Percentiles rank a stretch among this genome's conserved stretches.
Evolutionary conservation across 2,329 filamentous ascomycete genomes (phyloP).

Genomic region (Scytalidium lignicola): DNA sequence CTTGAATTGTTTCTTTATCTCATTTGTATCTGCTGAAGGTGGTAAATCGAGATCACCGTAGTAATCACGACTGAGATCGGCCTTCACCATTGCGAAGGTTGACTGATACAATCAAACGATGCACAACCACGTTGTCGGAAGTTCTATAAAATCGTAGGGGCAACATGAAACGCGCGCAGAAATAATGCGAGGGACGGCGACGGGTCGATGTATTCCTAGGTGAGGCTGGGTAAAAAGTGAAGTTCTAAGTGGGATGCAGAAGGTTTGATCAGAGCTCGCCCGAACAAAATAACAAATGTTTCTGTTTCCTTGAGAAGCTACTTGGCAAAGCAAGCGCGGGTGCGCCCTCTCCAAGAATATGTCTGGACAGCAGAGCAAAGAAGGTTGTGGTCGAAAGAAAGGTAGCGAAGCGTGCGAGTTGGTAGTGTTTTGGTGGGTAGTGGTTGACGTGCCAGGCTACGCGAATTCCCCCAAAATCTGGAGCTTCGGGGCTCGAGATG

Average conservation of each 20-base stretch:
- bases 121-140: neutral
- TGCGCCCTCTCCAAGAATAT: no score
- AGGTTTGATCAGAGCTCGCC: no score
- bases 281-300: no score
- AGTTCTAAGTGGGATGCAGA: neutral
- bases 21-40: slow-evolving; percentile 52
- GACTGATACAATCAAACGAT: neutral
- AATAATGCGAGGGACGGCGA: neutral
- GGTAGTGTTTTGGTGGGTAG: no score
- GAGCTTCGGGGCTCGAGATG: no score
- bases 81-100: slow-evolving; percentile 25
- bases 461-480: no score
- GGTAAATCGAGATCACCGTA: slow-evolving; percentile 62
- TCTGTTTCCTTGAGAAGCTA: no score
- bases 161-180: neutral
- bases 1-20: slow-evolving; percentile 66
- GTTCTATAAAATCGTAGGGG: neutral
- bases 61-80: slow-evolving; percentile 45
- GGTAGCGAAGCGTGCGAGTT: no score
- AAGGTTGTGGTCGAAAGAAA: no score
- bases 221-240: neutral
- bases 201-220: neutral
- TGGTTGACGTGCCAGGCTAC: no score
- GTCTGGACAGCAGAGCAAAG: no score
- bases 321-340: no score